Evolutionary conservation across 768 basidiomycete genomes (phyloP).

Genomic region (Cubamyces lactineus): DNA sequence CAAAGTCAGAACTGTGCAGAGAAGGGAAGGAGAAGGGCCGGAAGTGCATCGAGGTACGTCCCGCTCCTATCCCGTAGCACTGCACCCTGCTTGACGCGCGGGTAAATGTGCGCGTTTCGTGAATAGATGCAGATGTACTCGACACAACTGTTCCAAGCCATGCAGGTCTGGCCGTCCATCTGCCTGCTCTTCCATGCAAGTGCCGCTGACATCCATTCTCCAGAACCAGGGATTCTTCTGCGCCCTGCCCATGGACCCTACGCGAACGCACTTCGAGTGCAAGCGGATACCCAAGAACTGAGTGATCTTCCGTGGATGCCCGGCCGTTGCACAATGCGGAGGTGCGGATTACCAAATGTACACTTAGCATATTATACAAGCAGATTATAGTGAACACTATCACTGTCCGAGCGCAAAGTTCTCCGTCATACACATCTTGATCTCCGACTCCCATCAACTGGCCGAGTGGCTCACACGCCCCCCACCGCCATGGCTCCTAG

Average conservation of each 20-base stretch:
- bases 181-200: neutral
- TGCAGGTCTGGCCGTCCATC: conserved; percentile 57
- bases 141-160: conserved; percentile 64
- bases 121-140: conserved; percentile 63
- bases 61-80: neutral
- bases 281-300: conserved; percentile 55
- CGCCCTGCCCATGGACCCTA: conserved; percentile 66
- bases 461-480: no score
- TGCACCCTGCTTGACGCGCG: neutral
- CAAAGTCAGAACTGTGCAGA: conserved; percentile 62
- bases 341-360: neutral
- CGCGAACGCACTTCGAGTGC: conserved; percentile 69
- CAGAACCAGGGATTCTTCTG: conserved; percentile 73
- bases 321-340: no score
- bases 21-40: conserved; percentile 42
- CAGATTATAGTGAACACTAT: neutral
- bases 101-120: conserved; percentile 1
- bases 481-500: no score
- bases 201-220: neutral
- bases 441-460: no score
- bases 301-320: neutral
- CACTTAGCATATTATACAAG: conserved; percentile 2
- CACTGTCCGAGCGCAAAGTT: neutral
- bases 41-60: conserved; percentile 61
- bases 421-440: no score